phyloP scores from a whole-genome alignment of 805 yeast genomes.

The Torulaspora indica region DNA sequence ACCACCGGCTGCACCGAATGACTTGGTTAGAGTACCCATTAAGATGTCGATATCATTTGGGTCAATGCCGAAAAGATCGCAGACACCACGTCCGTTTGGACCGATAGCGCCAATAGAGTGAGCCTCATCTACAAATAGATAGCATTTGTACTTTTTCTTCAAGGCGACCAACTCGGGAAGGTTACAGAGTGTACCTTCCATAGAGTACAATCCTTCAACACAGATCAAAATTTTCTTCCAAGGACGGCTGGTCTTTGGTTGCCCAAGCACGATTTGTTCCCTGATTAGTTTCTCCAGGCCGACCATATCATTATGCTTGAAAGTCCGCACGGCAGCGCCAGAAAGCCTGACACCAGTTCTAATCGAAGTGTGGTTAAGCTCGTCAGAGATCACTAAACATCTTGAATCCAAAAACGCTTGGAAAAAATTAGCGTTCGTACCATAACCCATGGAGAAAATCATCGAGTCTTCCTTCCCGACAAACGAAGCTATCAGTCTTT shows the following conservation, averaged over 20 bases:
- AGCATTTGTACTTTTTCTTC: constrained; percentile 80
- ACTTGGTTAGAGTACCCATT: constrained; percentile 97
- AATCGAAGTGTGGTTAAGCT: constrained; percentile 91
- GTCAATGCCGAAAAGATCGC: constrained; percentile 82
- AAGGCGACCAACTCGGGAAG: constrained; percentile 70
- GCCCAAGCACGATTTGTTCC: constrained; percentile 87
- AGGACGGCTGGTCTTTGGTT: constrained; percentile 91
- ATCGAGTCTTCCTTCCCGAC: constrained; percentile 87
- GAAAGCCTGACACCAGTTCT: constrained; percentile 91
- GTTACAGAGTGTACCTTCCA: constrained; percentile 89
- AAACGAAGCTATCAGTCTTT: constrained; percentile 71
- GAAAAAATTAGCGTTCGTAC: constrained; percentile 88
- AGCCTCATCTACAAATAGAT: constrained; percentile 92
- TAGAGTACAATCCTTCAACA: constrained; percentile 87
- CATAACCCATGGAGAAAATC: constrained; percentile 90
- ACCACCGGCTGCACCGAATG: constrained; percentile 99
- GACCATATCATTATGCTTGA: constrained; percentile 86
- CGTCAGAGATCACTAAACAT: constrained; percentile 89
- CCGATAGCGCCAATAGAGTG: constrained; percentile 99
- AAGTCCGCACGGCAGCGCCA: constrained; percentile 89
- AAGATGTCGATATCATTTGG: constrained; percentile 75
- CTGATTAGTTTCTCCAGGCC: constrained; percentile 71
- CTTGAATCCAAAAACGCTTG: constrained; percentile 77
- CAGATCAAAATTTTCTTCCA: constrained; percentile 85
- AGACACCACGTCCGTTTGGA: constrained; percentile 86